Evolutionary conservation across 1,284 basidiomycete species (phyloP).

Genomic region (Trichosporon sp.): DNA sequence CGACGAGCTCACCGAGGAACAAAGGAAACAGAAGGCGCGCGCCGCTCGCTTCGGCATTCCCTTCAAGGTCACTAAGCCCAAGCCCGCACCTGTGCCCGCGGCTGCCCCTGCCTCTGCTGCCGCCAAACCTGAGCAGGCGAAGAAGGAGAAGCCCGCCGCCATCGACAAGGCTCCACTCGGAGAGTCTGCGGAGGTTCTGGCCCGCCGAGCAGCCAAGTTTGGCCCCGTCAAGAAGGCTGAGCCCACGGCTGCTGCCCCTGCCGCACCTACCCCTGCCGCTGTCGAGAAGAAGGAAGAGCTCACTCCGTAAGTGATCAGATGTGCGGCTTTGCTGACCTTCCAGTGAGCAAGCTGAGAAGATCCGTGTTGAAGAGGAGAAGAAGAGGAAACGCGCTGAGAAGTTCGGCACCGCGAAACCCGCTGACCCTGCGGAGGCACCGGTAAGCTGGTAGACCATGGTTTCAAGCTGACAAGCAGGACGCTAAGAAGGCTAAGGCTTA

Average conservation of each 20-base stretch:
- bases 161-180: conserved; percentile 46
- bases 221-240: conserved; percentile 47
- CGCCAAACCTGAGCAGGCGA: conserved; percentile 27
- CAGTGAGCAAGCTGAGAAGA: conserved; percentile 45
- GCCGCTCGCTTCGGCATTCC: conserved; percentile 55
- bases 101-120: conserved; percentile 9
- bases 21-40: conserved; percentile 52
- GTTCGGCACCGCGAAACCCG: conserved; percentile 44
- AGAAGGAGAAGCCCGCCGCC: conserved; percentile 35
- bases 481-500: conserved; percentile 53
- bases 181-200: conserved; percentile 48
- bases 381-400: conserved; percentile 58
- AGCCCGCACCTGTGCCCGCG: conserved; percentile 22
- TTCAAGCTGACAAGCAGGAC: conserved; percentile 36
- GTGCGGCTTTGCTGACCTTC: conserved; percentile 22
- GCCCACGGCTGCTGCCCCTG: conserved; percentile 27
- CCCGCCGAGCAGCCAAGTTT: conserved; percentile 53
- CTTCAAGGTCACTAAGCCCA: conserved; percentile 40
- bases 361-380: conserved; percentile 56
- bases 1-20: conserved; percentile 45
- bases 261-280: conserved; percentile 8
- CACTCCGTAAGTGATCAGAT: conserved; percentile 41
- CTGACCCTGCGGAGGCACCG: conserved; percentile 32
- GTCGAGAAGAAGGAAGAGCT: conserved; percentile 39
- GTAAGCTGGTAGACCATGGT: conserved; percentile 33